phyloP scores from a whole-genome alignment of 768 basidiomycete genomes.

The Rhizopogon salebrosus region DNA sequence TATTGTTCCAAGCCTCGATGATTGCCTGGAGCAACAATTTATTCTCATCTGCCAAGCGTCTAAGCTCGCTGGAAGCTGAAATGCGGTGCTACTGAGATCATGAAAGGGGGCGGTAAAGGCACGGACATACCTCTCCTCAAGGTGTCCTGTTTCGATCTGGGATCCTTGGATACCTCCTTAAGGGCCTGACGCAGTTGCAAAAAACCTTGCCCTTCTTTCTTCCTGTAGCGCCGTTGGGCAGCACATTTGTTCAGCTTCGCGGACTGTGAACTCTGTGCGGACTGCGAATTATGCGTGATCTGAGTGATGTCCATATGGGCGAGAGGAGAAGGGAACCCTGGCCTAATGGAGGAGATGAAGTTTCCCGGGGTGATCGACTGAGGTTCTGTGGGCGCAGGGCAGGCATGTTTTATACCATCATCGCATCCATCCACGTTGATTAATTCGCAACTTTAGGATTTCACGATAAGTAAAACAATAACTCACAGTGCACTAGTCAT shows the following conservation, averaged over 20 bases:
- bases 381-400: background rate
- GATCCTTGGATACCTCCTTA: background rate
- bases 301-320: background rate
- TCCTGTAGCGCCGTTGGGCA: background rate
- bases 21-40: background rate
- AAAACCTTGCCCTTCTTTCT: background rate
- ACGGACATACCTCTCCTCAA: background rate
- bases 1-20: background rate
- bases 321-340: too few relatives aligned
- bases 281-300: background rate
- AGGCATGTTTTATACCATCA: background rate
- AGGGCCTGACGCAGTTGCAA: background rate
- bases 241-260: background rate
- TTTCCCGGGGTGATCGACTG: background rate
- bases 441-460: background rate
- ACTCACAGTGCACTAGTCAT: background rate
- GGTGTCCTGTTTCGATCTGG: background rate
- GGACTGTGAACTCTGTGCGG: background rate
- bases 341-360: background rate
- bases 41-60: background rate
- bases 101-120: background rate
- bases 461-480: background rate
- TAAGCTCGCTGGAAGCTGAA: background rate
- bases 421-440: background rate
- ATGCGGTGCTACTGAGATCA: background rate